Evolutionary conservation across 2,329 filamentous ascomycete genomes (phyloP).

Genomic region (Aspergillus eucalypticola): DNA sequence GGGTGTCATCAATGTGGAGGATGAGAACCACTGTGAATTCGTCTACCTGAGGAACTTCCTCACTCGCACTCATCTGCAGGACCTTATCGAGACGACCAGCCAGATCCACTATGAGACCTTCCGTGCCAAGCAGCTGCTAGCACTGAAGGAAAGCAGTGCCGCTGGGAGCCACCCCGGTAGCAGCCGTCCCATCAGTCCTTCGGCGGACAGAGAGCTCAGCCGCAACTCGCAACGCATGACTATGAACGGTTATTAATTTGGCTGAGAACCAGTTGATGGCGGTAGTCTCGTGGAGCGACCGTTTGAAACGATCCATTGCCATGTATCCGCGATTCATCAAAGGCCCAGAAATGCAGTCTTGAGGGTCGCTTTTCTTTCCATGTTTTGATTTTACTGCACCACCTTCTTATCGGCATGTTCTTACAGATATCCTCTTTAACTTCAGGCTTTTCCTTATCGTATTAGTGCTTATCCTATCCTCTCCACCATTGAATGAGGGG

Average conservation of each 20-base stretch:
- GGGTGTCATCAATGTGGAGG: conserved; percentile 99
- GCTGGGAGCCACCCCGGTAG: conserved; percentile 67
- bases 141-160: conserved; percentile 96
- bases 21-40: conserved; percentile 99
- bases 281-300: conserved; percentile 23
- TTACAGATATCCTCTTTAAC: conserved; percentile 43
- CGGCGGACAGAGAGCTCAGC: conserved; percentile 93
- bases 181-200: conserved; percentile 91
- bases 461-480: conserved; percentile 23
- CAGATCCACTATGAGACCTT: conserved; percentile 99
- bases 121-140: conserved; percentile 97
- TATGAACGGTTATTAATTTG: conserved; percentile 91
- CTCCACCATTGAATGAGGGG: conserved; percentile 20
- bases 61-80: conserved; percentile 95
- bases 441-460: conserved; percentile 28
- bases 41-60: conserved; percentile 98
- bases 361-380: conserved; percentile 13
- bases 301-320: conserved; percentile 20
- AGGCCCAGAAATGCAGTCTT: conserved; percentile 17
- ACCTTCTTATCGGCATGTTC: conserved; percentile 35
- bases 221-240: conserved; percentile 95
- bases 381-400: conserved; percentile 26
- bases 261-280: conserved; percentile 14
- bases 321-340: conserved; percentile 17
- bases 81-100: conserved; percentile 97